Evolutionary conservation across 345 rosid species (phyloP), one percentile per base, ranked within the genome.

Genomic region (Capsella bursapastoris): DNA sequence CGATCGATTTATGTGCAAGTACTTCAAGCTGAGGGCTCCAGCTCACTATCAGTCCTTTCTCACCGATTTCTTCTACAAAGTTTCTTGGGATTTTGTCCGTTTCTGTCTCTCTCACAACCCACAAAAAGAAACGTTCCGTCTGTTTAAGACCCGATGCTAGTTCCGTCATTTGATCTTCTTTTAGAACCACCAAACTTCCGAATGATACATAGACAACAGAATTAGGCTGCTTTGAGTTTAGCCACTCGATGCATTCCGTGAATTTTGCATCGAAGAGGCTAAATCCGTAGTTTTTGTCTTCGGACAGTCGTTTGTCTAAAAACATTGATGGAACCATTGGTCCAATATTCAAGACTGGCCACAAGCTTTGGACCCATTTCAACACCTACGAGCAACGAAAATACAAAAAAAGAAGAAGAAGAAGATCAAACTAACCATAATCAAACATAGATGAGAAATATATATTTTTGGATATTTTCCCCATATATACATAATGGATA

Each of bases 61-160:
- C 79, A 7, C 74, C 45, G 2, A 68, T 57, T 31, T 79, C 89
- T 8, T 83, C 75, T 0, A 66, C 1, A n/a, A 76, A 80, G 45
- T 58, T 44, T 41, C 10, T 22, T 0, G 89, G 88, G 47, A 85
- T 75, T 63, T 82, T 89, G 31, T 50, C 41, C 25, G 12, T 43
- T 64, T 89, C 91, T 2, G 86, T 57, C 66, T 82, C 88, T 58
- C 88, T 82, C 14, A 89, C 89, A n/a, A 85, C 87, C 91, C 88
- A 86, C 45, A 86, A 73, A 72, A 84, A 85, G 68, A 14, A 35
- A 50, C 11, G 16, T 60, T 69, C 58, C 35, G 53, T 82, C 40
- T 41, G 47, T 61, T 79, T 87, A 15, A 87, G 73, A 6, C 86
- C 90, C 22, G 51, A 32, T 0, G 87, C 88, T 4, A 89, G 22